Percentiles rank a stretch among this genome's conserved stretches.
Conservation (phyloP, 345 rosid genomes). For the Pseudoturritis turrita region DNA sequence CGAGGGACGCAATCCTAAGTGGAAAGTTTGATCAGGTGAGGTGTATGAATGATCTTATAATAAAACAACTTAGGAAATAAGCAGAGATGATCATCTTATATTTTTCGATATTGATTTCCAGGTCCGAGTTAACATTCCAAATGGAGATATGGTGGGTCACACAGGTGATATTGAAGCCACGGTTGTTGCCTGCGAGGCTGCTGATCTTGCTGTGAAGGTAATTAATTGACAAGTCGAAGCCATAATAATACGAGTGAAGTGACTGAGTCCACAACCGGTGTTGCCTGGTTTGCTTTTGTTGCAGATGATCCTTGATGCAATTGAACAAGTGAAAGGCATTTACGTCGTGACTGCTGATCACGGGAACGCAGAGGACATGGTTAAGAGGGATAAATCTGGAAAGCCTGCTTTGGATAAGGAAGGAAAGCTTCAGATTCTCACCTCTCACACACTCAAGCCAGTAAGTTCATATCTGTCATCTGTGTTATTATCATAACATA, state of each 20-base stretch:
- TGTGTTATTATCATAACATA: background rate
- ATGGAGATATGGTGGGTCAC: constrained; percentile 97
- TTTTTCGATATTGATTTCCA: constrained; percentile 23
- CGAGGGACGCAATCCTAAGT: constrained; percentile 81
- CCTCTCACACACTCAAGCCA: constrained; percentile 93
- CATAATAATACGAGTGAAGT: background rate
- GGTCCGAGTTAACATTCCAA: constrained; percentile 91
- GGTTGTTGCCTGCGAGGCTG: constrained; percentile 81
- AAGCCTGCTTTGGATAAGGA: constrained; percentile 59
- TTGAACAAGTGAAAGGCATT: constrained; percentile 86
- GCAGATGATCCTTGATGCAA: constrained; percentile 84
- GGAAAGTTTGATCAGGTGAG: constrained; percentile 83
- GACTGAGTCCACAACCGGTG: background rate
- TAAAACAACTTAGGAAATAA: background rate
- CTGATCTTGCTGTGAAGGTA: constrained; percentile 92
- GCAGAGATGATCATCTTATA: background rate
- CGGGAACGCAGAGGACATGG: constrained; percentile 99
- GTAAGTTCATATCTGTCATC: constrained; percentile 43
- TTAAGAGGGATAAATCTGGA: constrained; percentile 80
- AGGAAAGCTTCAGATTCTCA: constrained; percentile 83
- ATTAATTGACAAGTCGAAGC: background rate
- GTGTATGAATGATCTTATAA: background rate
- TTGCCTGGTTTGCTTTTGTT: background rate
- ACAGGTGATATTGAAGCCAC: constrained; percentile 92
- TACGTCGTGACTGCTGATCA: constrained; percentile 96